phyloP scores from a whole-genome alignment of 768 basidiomycete species.

The Phylloporus arenicola region DNA sequence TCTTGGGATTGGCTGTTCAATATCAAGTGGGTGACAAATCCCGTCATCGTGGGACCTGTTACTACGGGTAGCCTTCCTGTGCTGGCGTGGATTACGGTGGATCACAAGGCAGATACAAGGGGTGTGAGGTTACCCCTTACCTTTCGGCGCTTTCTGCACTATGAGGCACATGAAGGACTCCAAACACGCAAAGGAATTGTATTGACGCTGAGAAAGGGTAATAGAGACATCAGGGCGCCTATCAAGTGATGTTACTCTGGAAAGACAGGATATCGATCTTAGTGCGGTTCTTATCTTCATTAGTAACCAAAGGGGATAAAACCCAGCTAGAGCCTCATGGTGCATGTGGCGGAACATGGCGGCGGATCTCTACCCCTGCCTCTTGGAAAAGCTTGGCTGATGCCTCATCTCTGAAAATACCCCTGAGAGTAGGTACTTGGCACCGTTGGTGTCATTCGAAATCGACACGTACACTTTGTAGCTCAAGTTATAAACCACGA shows the following conservation, averaged over 20 bases:
- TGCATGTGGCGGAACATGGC: conserved; percentile 48
- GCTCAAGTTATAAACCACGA: conserved; percentile 89
- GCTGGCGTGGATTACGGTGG: no score
- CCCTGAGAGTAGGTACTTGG: background rate
- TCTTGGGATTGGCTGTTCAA: no score
- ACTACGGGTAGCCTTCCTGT: no score
- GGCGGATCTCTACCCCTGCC: conserved; percentile 77
- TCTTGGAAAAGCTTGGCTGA: conserved; percentile 73
- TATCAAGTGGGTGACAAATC: no score
- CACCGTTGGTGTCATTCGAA: background rate
- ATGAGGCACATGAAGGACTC: conserved; percentile 66
- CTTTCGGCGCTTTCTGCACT: conserved; percentile 73
- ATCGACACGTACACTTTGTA: conserved; percentile 80
- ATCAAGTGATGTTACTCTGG: conserved; percentile 40
- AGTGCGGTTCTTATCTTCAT: conserved; percentile 32
- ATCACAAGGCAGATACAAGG: background rate
- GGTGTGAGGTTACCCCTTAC: conserved; percentile 79
- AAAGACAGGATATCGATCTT: conserved; percentile 57
- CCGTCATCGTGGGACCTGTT: no score
- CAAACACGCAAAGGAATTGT: conserved; percentile 57
- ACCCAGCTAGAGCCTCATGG: conserved; percentile 7
- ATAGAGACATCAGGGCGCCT: conserved; percentile 44
- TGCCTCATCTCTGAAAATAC: conserved; percentile 60
- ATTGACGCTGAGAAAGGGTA: conserved; percentile 43
- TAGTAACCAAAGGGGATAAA: background rate